A percentile compares a stretch with the other conserved stretches of the same genome.
These are phyloP conservation scores for Kwoniella dendrophila DNA, from an alignment of 768 basidiomycete species.

Conservation along the genomic window DNA sequence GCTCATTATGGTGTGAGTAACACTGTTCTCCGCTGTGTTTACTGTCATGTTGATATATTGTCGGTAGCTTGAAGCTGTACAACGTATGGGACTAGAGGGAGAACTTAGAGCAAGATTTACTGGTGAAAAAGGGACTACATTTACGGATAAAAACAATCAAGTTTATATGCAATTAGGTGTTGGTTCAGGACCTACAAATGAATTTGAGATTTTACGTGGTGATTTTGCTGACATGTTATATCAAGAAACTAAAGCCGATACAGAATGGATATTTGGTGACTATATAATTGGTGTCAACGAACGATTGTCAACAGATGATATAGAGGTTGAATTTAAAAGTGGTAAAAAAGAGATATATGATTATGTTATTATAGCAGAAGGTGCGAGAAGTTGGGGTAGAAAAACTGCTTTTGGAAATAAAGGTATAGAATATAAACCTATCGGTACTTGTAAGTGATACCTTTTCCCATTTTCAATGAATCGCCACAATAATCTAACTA, in stretches of 20 bases:
- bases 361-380: constrained; percentile 44
- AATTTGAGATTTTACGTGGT: constrained; percentile 49
- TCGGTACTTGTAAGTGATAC: constrained; percentile 19
- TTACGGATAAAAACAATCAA: constrained; percentile 29
- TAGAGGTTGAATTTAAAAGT: constrained; percentile 37
- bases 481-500: background rate
- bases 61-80: constrained; percentile 25
- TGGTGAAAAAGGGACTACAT: constrained; percentile 34
- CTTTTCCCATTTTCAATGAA: background rate
- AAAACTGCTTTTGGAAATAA: constrained; percentile 15
- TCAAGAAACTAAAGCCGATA: constrained; percentile 26
- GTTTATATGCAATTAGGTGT: constrained; percentile 27
- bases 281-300: constrained; percentile 29
- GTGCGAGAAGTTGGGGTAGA: constrained; percentile 22
- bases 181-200: constrained; percentile 27
- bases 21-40: background rate
- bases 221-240: constrained; percentile 41
- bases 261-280: constrained; percentile 35
- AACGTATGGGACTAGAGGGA: constrained; percentile 35
- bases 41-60: background rate
- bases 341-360: constrained; percentile 36
- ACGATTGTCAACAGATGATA: constrained; percentile 11
- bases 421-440: constrained; percentile 9
- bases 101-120: constrained; percentile 25
- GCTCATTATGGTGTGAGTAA: constrained; percentile 22